Percentiles rank a stretch among this genome's conserved stretches.
These are phyloP conservation scores for Termitomyces sp. DNA, from an alignment of 768 basidiomycete genomes.

Conservation along the genomic window DNA sequence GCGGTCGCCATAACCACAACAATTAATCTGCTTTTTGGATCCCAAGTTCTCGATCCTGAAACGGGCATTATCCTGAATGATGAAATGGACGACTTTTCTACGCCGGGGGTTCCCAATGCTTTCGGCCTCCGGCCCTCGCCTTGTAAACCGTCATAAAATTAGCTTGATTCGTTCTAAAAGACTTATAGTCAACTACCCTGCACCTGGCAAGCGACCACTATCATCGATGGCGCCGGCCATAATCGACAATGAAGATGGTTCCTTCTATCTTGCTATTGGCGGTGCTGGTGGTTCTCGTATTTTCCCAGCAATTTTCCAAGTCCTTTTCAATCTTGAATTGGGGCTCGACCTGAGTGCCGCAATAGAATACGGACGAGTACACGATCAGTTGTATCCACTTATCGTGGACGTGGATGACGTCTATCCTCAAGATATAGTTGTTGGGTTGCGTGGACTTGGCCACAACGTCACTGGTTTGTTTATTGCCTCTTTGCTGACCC, in stretches of 20 bases:
- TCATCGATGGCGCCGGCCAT: constrained; percentile 84
- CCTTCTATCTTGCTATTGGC: constrained; percentile 69
- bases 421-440: constrained; percentile 51
- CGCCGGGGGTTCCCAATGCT: constrained; percentile 71
- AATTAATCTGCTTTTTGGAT: constrained; percentile 88
- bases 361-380: constrained; percentile 80
- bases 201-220: constrained; percentile 81
- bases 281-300: constrained; percentile 88
- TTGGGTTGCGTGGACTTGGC: constrained; percentile 50
- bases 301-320: constrained; percentile 74
- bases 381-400: constrained; percentile 59
- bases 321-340: constrained; percentile 76
- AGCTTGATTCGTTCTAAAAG: not conserved
- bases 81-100: constrained; percentile 95
- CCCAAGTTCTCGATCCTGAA: constrained; percentile 75
- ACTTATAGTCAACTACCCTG: constrained; percentile 77
- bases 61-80: constrained; percentile 91
- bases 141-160: constrained; percentile 17
- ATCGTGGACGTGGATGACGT: constrained; percentile 58
- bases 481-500: not conserved
- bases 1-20: constrained; percentile 85
- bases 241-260: constrained; percentile 68
- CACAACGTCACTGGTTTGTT: constrained; percentile 65
- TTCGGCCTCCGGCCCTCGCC: constrained; percentile 59
- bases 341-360: constrained; percentile 75